A percentile compares a stretch with the other conserved stretches of the same genome.
phyloP scores from a whole-genome alignment of 805 yeast species.

The Torulaspora franciscae region DNA sequence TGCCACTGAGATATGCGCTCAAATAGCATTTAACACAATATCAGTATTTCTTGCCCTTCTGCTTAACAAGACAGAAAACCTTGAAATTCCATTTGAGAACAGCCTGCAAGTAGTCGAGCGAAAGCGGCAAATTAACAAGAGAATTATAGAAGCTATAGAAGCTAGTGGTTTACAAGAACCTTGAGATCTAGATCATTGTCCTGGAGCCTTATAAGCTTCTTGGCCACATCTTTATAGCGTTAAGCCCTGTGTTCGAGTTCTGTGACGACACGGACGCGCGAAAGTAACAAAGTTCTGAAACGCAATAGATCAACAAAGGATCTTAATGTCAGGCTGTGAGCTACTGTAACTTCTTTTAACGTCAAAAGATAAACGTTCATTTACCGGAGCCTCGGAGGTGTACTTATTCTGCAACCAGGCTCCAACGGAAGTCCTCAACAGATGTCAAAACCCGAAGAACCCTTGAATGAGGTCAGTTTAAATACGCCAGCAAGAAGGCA shows the following conservation, averaged over 20 bases:
- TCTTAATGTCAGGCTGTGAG: neutral
- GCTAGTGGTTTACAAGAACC: too few relatives aligned
- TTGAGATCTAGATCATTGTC: neutral
- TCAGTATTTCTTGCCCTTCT: too few relatives aligned
- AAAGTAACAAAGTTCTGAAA: slow-evolving; percentile 3
- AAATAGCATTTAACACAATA: too few relatives aligned
- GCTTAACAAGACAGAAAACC: too few relatives aligned
- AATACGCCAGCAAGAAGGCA: slow-evolving; percentile 20
- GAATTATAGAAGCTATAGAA: too few relatives aligned
- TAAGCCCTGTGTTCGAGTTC: neutral
- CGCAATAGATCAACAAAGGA: neutral
- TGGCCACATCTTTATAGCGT: neutral
- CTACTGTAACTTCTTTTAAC: neutral
- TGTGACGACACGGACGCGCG: slow-evolving; percentile 2
- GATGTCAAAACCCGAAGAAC: slow-evolving; percentile 26
- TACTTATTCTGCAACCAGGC: neutral
- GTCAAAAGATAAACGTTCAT: neutral
- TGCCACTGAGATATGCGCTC: too few relatives aligned
- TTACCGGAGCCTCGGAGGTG: neutral
- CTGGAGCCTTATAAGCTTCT: neutral
- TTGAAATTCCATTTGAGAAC: too few relatives aligned
- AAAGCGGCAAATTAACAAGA: too few relatives aligned
- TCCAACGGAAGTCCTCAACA: neutral
- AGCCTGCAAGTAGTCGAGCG: too few relatives aligned
- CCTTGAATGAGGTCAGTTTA: slow-evolving; percentile 25